These are phyloP conservation scores for Podaxis pistillaris DNA, from an alignment of 768 basidiomycete species.

Conservation along the genomic window DNA sequence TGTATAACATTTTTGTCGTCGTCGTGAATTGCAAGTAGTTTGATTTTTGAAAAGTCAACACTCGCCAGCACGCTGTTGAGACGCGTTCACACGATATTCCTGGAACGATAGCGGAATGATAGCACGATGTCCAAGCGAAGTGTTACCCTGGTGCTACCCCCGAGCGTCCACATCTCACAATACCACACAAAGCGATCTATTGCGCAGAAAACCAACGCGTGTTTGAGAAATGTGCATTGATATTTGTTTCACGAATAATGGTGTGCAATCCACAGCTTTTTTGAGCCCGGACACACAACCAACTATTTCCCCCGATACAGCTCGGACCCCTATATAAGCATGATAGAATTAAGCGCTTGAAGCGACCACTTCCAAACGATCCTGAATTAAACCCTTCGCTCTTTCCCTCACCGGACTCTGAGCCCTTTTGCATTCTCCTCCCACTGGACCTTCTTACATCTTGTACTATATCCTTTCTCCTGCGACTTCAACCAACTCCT, in stretches of 20 bases:
- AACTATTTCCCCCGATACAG: neutral
- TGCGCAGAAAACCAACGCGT: neutral
- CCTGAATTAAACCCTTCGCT: neutral
- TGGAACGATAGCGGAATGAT: neutral
- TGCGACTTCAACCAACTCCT: neutral
- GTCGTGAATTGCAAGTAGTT: neutral
- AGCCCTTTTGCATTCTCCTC: neutral
- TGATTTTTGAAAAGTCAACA: neutral
- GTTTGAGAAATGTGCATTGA: neutral
- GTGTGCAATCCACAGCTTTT: neutral
- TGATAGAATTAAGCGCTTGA: neutral
- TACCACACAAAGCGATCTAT: neutral
- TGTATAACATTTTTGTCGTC: slow-evolving; percentile 9
- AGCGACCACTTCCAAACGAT: neutral
- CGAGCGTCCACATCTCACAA: neutral
- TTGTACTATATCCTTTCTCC: neutral
- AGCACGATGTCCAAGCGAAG: neutral
- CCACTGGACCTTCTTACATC: too few relatives aligned
- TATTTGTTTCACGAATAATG: neutral
- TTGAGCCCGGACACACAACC: neutral
- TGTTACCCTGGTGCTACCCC: neutral
- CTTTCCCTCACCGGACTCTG: neutral
- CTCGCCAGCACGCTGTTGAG: neutral
- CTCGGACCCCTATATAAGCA: neutral
- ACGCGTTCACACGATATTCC: neutral